Evolutionary conservation across 192 early-diverging fungal species (phyloP), one percentile per base, ranked within the genome.

Genomic region (Chytriomyces sp.): DNA sequence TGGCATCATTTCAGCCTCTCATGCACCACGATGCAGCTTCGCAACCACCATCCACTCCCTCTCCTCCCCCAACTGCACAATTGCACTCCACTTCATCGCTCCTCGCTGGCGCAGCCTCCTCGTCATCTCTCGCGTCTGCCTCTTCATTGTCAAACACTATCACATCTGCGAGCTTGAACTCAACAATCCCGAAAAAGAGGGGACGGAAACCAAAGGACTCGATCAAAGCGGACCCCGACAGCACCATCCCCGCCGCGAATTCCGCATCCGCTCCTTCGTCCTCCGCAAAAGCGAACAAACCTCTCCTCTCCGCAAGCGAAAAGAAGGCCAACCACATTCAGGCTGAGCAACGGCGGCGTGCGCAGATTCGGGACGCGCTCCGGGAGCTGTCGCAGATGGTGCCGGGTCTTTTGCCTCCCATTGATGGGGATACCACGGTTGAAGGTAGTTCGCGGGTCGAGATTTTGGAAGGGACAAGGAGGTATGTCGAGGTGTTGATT

Each of bases 241-340:
- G n/a, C n/a, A n/a, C n/a, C n/a, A n/a, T n/a, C n/a, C n/a, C n/a
- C n/a, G n/a, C n/a, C n/a, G n/a, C n/a, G n/a, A 58, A 17, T 25
- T 12, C 2, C 56, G 31, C 2, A 28, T 33, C 63, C 38, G 22
- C 63, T 2, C n/a, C 60, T n/a, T n/a, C n/a, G n/a, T n/a, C 63
- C 8, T 28, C 63, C 3, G 34, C 40, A 52, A 65, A 44, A 14
- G 6, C 22, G 31, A 19, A 7, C 19, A 44, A 65, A 32, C 34
- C 63, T 5, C 19, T 49, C 7, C 63, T 65, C 2, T 31, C 63
- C 19, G 8, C 25, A 8, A 22, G 10, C 22, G 63, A 65, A 65
- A 65, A 65, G 63, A 65, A 65, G 40, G 39, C 37, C 4, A 65
- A 65, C 28, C 63, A 65, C 25, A 65, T 65, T 65, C 63, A 49